A percentile compares a stretch with the other conserved stretches of the same genome.
These are phyloP conservation scores for Epicoccum nigrum DNA, from an alignment of 2,329 filamentous ascomycete species.

Conservation along the genomic window DNA sequence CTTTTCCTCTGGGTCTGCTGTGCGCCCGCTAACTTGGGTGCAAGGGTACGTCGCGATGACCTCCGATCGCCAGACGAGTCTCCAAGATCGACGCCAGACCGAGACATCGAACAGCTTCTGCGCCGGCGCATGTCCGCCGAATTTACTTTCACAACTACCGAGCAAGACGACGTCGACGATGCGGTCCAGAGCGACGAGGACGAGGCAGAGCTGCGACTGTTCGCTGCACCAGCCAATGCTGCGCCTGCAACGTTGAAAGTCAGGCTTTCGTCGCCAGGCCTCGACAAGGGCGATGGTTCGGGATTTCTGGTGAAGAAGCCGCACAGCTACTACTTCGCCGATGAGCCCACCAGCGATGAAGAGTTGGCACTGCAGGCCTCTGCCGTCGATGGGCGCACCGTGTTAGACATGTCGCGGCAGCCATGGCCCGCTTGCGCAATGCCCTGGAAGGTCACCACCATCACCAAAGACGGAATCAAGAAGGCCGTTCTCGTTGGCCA, in stretches of 20 bases:
- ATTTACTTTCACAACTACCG: constrained; percentile 31
- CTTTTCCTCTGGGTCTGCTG: neutral
- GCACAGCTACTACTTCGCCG: constrained; percentile 44
- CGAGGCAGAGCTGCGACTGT: constrained; percentile 44
- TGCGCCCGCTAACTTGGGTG: neutral
- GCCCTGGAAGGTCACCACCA: constrained; percentile 44
- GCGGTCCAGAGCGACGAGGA: constrained; percentile 30
- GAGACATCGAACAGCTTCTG: constrained; percentile 38
- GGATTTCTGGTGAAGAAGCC: constrained; percentile 40
- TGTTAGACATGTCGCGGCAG: constrained; percentile 35
- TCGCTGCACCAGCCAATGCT: constrained; percentile 34
- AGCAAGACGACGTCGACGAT: constrained; percentile 5
- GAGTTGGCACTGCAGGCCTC: constrained; percentile 29
- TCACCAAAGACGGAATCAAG: constrained; percentile 39
- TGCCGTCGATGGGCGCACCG: constrained; percentile 37
- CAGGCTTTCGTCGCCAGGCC: constrained; percentile 39
- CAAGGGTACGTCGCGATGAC: constrained; percentile 43
- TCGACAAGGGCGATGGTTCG: constrained; percentile 28
- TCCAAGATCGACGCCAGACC: constrained; percentile 44
- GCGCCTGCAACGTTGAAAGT: constrained; percentile 37
- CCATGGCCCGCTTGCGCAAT: constrained; percentile 45
- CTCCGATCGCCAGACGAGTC: constrained; percentile 44
- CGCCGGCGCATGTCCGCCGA: constrained; percentile 32
- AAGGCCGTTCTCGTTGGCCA: constrained; percentile 41
- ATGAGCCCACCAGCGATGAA: constrained; percentile 32